phyloP scores from a whole-genome alignment of 169 alveolate species.

The Cryptosporidium baileyi region DNA sequence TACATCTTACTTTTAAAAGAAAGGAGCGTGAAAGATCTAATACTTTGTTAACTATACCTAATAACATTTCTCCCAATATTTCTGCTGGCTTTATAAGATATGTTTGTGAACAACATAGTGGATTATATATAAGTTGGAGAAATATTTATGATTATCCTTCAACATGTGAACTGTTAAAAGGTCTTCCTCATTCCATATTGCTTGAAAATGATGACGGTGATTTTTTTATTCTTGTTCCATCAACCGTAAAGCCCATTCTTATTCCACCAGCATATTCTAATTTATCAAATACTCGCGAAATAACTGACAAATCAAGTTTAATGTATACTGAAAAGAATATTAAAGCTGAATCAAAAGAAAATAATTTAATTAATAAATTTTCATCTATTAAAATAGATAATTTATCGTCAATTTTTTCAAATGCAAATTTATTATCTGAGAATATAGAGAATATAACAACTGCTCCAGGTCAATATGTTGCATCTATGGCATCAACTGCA shows the following conservation, averaged over 20 bases:
- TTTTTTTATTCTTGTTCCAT: constrained; percentile 71
- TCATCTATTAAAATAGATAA: background rate
- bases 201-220: constrained; percentile 77
- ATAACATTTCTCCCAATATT: background rate
- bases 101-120: constrained; percentile 76
- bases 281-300: background rate
- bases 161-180: constrained; percentile 68
- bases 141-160: constrained; percentile 68
- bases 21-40: constrained; percentile 24
- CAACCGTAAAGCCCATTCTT: constrained; percentile 68
- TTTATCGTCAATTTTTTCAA: background rate
- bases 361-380: background rate
- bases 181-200: constrained; percentile 72
- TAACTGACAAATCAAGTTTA: background rate
- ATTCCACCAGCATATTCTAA: constrained; percentile 9
- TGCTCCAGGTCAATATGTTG: constrained; percentile 45
- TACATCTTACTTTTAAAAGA: constrained; percentile 56
- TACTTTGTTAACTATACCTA: constrained; percentile 20
- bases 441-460: constrained; percentile 16
- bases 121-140: constrained; percentile 70
- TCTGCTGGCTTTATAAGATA: constrained; percentile 48
- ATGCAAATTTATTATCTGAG: background rate
- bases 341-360: background rate
- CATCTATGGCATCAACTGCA: constrained; percentile 30
- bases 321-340: background rate